These are phyloP conservation scores for Nicotiana knightiana DNA, from an alignment of 257 asterid genomes.

Conservation along the genomic window DNA sequence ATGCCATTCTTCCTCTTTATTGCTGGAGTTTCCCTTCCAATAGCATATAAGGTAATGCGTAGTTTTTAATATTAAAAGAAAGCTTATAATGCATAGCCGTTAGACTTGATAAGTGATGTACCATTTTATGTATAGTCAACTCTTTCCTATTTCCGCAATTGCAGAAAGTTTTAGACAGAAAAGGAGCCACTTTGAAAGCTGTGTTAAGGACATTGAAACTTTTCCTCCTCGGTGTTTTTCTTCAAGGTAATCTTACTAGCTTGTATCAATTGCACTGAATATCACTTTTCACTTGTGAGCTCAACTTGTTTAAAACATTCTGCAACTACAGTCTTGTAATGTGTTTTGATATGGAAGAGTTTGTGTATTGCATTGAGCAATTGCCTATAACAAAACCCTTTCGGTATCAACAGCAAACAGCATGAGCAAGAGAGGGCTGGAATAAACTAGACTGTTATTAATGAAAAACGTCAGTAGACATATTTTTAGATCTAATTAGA, in stretches of 20 bases:
- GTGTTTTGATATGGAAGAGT: too few species aligned
- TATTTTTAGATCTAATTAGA: too few species aligned
- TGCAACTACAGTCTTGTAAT: neutral
- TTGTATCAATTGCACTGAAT: neutral
- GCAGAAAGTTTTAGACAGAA: conserved; percentile 53
- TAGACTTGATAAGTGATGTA: neutral
- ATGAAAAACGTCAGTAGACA: too few species aligned
- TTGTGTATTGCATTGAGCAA: too few species aligned
- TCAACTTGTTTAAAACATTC: neutral
- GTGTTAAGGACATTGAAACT: conserved; percentile 51
- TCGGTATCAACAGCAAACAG: too few species aligned
- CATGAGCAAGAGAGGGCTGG: too few species aligned
- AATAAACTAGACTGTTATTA: too few species aligned
- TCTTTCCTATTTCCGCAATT: neutral
- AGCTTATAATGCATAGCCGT: neutral
- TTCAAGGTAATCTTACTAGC: conserved; percentile 49
- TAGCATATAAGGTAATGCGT: conserved; percentile 48
- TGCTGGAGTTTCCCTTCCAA: conserved; percentile 61
- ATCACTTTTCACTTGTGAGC: neutral
- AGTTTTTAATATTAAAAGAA: neutral
- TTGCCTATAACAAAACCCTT: too few species aligned
- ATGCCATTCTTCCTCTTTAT: conserved; percentile 90
- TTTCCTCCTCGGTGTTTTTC: conserved; percentile 61
- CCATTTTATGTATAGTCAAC: neutral
- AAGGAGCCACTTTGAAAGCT: conserved; percentile 51